Base-by-base conservation (phyloP, 2,329 filamentous ascomycete genomes). In the Aspergillus tanneri region DNA sequence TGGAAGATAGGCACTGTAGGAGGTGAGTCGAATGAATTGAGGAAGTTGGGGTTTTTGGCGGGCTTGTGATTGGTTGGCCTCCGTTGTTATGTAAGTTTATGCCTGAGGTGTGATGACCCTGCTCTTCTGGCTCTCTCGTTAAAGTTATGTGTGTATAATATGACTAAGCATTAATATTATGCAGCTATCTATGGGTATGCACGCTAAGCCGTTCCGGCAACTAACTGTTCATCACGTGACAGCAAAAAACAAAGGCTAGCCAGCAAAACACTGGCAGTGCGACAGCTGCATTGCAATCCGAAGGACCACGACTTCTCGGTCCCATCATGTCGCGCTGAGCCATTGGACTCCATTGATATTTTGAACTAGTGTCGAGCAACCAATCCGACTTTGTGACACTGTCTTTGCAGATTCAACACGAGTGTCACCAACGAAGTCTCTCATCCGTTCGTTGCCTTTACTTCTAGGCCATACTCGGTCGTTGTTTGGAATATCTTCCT, bases 1-100 rank as follows among this genome's bases (percentile, higher is more conserved):
- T 39, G n/a, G n/a, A n/a, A n/a, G n/a, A n/a, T n/a, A n/a, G n/a
- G n/a, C n/a, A n/a, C n/a, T n/a, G n/a, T 27, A 22, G 32, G 38
- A 32, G 18, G 34, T 35, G 21, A 14, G 24, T 28, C 36, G 25
- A 24, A 36, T 43, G 53, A 52, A 47, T 58, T 58, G 48, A 51
- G 41, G 45, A 41, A 52, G 52, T 62, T 65, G 66, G 57, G 30
- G 30, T 34, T 34, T 34, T 34, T 34, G 30, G n/a, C 60, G 30
- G 14, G 35, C 22, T 32, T 53, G 43, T 70, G 65, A 71, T 72
- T 71, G 68, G 68, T 41, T 51, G 46, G n/a, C 14, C 12, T 7
- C 0, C 9, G 21, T 0, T 27, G 27, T 63, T 59, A 64, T 41
- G 53, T 62, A 49, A 52, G 12, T 18, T 23, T 4, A 0, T 49